Evolutionary conservation across 2,329 filamentous ascomycete genomes (phyloP), one percentile per base, ranked within the genome.

Genomic region (Cytospora mali): DNA sequence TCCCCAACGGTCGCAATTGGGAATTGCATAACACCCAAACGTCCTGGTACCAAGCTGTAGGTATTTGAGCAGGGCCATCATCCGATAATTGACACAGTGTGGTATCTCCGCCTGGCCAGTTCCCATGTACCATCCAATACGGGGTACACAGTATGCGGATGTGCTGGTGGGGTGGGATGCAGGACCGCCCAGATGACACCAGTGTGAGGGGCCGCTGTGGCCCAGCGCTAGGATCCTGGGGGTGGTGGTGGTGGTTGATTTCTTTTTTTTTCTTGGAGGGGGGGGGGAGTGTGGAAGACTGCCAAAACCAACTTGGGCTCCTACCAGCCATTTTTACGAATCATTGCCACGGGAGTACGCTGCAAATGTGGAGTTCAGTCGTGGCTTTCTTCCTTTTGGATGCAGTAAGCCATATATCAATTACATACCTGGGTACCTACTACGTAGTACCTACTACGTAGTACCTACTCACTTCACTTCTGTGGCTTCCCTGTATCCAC

Each of bases 211-310:
- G 42, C 42, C 42, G 23, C 56, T 58, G 14, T 25, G 35, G 51
- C 18, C 25, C 33, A 46, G 58, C 33, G 29, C 54, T 61, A 55
- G 62, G 49, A 58, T 61, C 49, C 53, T 62, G 39, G 58, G 52
- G 52, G n/a, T n/a, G n/a, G n/a, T n/a, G n/a, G n/a, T n/a, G n/a
- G n/a, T n/a, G n/a, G n/a, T n/a, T n/a, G n/a, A n/a, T n/a, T n/a
- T n/a, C n/a, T n/a, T n/a, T n/a, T 27, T 50, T 46, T 54, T 33
- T 53, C 49, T 33, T 13, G 31, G n/a, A n/a, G n/a, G n/a, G n/a
- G n/a, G n/a, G n/a, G n/a, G n/a, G n/a, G n/a, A n/a, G n/a, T n/a
- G n/a, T n/a, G n/a, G n/a, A n/a, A n/a, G 39, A 48, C 58, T 61
- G 33, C 53, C 50, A 56, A 23, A 13, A 10, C 42, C n/a, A 46